Evolutionary conservation across 176 grass and related monocot species (phyloP).

Genomic region (Carex myosuroides): DNA sequence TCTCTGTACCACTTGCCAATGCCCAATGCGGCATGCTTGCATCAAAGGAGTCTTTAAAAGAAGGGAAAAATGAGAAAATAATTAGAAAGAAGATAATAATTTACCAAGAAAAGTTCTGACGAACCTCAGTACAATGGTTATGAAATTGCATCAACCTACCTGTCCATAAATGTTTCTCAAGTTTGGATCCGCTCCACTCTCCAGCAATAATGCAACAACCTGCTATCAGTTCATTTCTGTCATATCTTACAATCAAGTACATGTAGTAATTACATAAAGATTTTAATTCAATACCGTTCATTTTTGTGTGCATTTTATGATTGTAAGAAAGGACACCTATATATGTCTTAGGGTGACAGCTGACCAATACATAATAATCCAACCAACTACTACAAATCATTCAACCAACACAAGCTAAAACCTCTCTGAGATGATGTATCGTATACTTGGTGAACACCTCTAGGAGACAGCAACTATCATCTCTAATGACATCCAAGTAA

Average conservation of each 20-base stretch:
- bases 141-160: conserved; percentile 24
- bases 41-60: conserved; percentile 59
- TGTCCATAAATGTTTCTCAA: conserved; percentile 61
- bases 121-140: not conserved
- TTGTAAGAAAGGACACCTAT: not conserved
- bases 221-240: conserved; percentile 23
- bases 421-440: not conserved
- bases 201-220: conserved; percentile 59
- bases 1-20: conserved; percentile 76
- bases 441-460: not conserved
- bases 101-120: not conserved
- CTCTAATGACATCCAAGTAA: not conserved
- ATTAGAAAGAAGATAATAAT: not conserved
- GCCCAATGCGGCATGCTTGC: conserved; percentile 74
- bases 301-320: not conserved
- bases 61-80: not conserved
- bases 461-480: not conserved
- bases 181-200: conserved; percentile 56
- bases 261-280: not conserved
- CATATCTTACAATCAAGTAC: not conserved
- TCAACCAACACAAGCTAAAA: not conserved
- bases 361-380: not conserved
- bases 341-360: not conserved
- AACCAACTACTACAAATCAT: not conserved
- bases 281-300: not conserved